A percentile compares a stretch with the other conserved stretches of the same genome.
These are phyloP conservation scores for Eimeria praecox DNA, from an alignment of 169 alveolate species.

Conservation along the genomic window DNA sequence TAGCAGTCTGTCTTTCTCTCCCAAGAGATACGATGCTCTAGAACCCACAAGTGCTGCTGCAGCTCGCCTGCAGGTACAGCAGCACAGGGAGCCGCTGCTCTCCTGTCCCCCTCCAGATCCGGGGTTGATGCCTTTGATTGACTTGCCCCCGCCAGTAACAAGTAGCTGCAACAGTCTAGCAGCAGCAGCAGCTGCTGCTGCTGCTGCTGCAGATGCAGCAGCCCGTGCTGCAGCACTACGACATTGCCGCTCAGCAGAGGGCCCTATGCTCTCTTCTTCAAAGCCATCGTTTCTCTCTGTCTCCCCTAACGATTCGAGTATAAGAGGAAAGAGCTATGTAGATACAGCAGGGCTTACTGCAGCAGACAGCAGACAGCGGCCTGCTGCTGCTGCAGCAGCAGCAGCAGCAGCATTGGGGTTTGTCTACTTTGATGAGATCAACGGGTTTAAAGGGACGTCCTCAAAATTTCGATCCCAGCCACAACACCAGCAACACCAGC, in stretches of 20 bases:
- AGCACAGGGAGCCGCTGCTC: constrained; percentile 28
- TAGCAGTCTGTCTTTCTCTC: not conserved
- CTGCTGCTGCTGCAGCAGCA: constrained; percentile 25
- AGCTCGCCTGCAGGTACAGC: not conserved
- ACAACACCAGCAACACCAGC: no score
- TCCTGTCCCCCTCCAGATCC: constrained; percentile 32
- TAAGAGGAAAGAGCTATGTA: not conserved
- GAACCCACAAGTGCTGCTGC: constrained; percentile 8
- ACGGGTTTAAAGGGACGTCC: not conserved
- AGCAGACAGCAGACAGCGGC: not conserved
- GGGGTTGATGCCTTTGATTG: constrained; percentile 2
- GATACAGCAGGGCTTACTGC: not conserved
- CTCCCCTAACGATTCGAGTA: not conserved
- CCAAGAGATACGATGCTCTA: not conserved
- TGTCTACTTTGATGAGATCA: not conserved
- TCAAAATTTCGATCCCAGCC: not conserved
- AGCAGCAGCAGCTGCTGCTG: constrained; percentile 37
- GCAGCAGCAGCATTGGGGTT: constrained; percentile 36
- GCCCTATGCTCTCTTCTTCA: not conserved
- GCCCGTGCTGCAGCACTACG: constrained; percentile 9
- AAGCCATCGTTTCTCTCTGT: not conserved
- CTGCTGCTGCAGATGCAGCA: constrained; percentile 26
- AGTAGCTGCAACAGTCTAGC: constrained; percentile 16
- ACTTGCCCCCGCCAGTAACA: constrained; percentile 8
- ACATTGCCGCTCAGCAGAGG: constrained; percentile 31